Evolutionary conservation across 371 early-diverging fungal species (phyloP), one percentile per base, ranked within the genome.

Genomic region (Rhizopus microsporus): DNA sequence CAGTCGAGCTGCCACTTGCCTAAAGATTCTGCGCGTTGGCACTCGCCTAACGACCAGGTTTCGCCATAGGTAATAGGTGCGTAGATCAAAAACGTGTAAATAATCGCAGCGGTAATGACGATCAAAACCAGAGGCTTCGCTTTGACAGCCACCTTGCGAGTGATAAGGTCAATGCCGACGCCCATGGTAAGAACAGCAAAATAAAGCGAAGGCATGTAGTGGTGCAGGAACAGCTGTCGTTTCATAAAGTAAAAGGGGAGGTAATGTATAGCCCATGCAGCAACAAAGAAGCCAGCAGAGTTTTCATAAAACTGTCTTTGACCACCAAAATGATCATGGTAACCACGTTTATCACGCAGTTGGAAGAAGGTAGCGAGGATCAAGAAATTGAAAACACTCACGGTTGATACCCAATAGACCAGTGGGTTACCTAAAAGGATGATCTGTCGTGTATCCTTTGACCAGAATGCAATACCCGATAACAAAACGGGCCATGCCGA

Each of bases 351-450:
- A 60, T 84, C 76, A 63, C 86, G 75, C 59, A 89, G 12, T 58
- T 85, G 75, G 67, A 94, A 59, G 63, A 86, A 66, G 55, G 51
- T 74, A 65, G 80, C 88, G 45, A 92, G 60, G 3, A 80, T 75
- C 1, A 77, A 66, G 61, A 83, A 95, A 42, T 84, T 57, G 4
- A 82, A 67, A 1, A 91, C 69, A n/a, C 88, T 81, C 3, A 83
- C 72, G 39, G 90, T 83, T 7, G 90, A 76, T 12, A 83, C 43
- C 89, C 95, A 97, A 88, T 96, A 99, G 6, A 91, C 71, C 38
- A 95, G 44, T 9, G 99, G 98, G 69, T 99, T 99, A n/a, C 99
- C 99, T 29, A 99, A 66, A 53, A 99, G 81, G 62, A 98, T 96
- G 62, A 99, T 88, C 54, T 92, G 91, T 13, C 68, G 59, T 17